phyloP scores from a whole-genome alignment of 768 basidiomycete species.

The Gloeophyllum trabeum region DNA sequence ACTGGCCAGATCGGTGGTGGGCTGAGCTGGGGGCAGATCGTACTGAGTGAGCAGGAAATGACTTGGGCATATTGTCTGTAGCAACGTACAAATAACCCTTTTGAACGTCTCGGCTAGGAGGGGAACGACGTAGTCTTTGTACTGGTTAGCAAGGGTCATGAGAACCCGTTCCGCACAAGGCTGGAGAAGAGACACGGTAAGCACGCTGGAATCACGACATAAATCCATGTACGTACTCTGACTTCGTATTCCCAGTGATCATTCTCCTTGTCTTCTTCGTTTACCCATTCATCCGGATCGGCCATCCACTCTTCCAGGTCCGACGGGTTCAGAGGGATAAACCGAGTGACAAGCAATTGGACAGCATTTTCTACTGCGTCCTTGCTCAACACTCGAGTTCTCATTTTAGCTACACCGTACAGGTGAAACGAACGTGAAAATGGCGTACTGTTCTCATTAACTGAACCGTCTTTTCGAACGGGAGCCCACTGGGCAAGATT shows the following conservation, averaged over 20 bases:
- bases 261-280: slow-evolving; percentile 77
- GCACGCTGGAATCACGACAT: too few species aligned
- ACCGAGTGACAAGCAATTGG: slow-evolving; percentile 65
- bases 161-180: slow-evolving; percentile 91
- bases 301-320: slow-evolving; percentile 80
- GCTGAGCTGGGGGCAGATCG: slow-evolving; percentile 28
- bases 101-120: slow-evolving; percentile 50
- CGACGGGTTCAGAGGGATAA: slow-evolving; percentile 72
- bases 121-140: slow-evolving; percentile 56
- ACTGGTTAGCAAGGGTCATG: slow-evolving; percentile 65
- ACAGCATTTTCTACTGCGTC: slow-evolving; percentile 69
- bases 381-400: slow-evolving; percentile 40
- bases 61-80: background rate
- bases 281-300: slow-evolving; percentile 94
- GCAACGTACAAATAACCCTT: slow-evolving; percentile 44
- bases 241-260: slow-evolving; percentile 93
- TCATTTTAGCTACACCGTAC: slow-evolving; percentile 6
- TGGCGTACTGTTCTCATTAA: slow-evolving; percentile 46
- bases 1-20: slow-evolving; percentile 38
- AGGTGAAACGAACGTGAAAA: background rate
- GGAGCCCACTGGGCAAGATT: slow-evolving; percentile 72
- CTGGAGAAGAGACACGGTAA: slow-evolving; percentile 33
- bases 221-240: slow-evolving; percentile 63
- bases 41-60: background rate
- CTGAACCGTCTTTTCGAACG: slow-evolving; percentile 42